Conservation (phyloP, 192 early-diverging fungal species). For the Paraglomus brasilianum region DNA sequence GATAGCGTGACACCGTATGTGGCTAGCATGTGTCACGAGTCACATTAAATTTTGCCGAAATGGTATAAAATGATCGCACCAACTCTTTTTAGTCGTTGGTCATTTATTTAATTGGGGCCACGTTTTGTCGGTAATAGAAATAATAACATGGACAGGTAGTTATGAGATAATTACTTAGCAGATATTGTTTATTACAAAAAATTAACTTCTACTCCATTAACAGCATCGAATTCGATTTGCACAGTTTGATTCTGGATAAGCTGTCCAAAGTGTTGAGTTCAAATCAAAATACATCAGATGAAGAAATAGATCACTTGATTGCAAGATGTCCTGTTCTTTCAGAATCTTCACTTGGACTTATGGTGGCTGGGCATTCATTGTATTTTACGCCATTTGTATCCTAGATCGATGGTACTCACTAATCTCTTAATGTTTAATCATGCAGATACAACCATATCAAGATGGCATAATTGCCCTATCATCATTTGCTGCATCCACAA, state of each 20-base stretch:
- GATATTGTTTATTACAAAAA: too few relatives aligned
- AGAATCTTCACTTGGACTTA: slow-evolving; percentile 21
- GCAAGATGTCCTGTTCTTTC: slow-evolving; percentile 41
- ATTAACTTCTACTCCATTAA: not conserved
- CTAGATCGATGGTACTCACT: not conserved
- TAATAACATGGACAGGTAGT: too few relatives aligned
- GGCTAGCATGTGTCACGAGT: too few relatives aligned
- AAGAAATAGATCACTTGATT: slow-evolving; percentile 45
- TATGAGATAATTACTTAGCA: too few relatives aligned
- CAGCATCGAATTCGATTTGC: slow-evolving; percentile 58
- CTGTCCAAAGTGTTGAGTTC: slow-evolving; percentile 44
- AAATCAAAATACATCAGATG: slow-evolving; percentile 45
- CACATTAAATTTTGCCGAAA: too few relatives aligned
- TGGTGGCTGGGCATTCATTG: not conserved
- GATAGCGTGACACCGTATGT: too few relatives aligned
- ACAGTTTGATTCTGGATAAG: slow-evolving; percentile 51
- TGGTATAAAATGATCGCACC: too few relatives aligned
- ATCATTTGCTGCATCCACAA: slow-evolving; percentile 23
- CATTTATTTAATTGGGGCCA: too few relatives aligned
- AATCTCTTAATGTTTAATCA: not conserved
- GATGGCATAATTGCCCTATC: slow-evolving; percentile 24
- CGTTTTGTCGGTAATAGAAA: too few relatives aligned
- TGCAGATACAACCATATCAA: slow-evolving; percentile 12
- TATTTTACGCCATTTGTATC: not conserved
- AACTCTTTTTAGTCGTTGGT: too few relatives aligned